Base-by-base conservation (phyloP, 108 stramenopile species). In the Parmales sp. region DNA sequence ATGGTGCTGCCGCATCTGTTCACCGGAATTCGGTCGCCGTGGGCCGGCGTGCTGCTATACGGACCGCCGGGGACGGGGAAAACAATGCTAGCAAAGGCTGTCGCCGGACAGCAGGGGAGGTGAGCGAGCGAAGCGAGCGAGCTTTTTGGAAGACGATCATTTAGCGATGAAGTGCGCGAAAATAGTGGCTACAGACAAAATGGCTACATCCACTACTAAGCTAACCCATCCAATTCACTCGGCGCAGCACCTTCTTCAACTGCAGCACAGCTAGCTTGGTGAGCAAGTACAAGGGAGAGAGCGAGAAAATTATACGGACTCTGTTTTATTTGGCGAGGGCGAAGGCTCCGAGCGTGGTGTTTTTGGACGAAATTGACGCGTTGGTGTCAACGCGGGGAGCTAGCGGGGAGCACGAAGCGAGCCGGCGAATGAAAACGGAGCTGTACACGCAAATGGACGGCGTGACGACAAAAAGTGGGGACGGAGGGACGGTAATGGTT, bases 361-460 rank as follows among this genome's bases (percentile, higher is more conserved):
- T 97, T 77, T 69, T 97, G 39, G 96, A 97, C 75, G 96, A 97
- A 74, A 80, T 97, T 51, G 96, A 97, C 73, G 83, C 92, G 6
- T 75, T 97, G 16, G 73, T 90, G 31, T 78, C 77, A 19, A 73
- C 65, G 45, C 79, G 88, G 25, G 80, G 86, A 5, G 78, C 65
- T 8, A 72, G 74, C 29, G 60, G 60, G 28, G 94, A 97, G 66
- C 96, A 95, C 72, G 94, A 97, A 69, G 93, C 92, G 1, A 85
- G 83, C 46, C 83, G 96, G 25, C 73, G 94, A 26, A 90, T 97
- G 64, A 97, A 97, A 68, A 95, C 94, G 7, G 96, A 97, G 74
- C 86, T 95, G 54, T 91, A 95, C 87, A 86, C 90, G 0, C 92
- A 95, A 76, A 87, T 94, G 83, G 96, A 97, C 79, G 96, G 96